A percentile compares a stretch with the other conserved stretches of the same genome.
Conservation (phyloP, 495 filamentous ascomycete genomes). For the Geoglossum glabrum region DNA sequence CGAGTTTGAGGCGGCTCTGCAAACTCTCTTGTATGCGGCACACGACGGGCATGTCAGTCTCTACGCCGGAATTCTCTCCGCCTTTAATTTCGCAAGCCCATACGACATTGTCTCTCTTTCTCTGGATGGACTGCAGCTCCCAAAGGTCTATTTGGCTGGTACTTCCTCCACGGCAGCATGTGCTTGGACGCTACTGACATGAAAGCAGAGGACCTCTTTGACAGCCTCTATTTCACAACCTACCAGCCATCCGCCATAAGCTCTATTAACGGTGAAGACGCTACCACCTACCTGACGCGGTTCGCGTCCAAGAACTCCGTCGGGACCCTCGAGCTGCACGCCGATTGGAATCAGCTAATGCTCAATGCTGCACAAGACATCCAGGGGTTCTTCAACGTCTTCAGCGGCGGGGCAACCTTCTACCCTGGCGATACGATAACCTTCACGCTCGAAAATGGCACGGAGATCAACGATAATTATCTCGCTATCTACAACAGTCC, state of each 20-base stretch:
- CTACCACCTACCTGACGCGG: conserved; percentile 20
- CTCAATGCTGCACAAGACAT: conserved; percentile 23
- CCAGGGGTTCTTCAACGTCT: conserved; percentile 18
- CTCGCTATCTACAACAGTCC: conserved; percentile 20
- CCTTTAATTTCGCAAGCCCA: conserved; percentile 27
- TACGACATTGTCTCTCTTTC: conserved; percentile 27
- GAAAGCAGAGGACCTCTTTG: not conserved
- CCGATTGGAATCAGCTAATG: conserved; percentile 33
- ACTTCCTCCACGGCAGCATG: not conserved
- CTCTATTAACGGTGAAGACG: conserved; percentile 25
- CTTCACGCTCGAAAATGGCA: conserved; percentile 23
- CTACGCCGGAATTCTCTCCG: conserved; percentile 20
- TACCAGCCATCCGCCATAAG: conserved; percentile 21
- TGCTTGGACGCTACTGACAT: not conserved
- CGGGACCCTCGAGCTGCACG: conserved; percentile 26
- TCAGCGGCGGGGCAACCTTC: conserved; percentile 22
- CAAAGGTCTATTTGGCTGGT: conserved; percentile 25
- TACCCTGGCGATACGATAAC: conserved; percentile 27
- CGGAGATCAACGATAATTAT: conserved; percentile 14
- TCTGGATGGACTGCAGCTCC: conserved; percentile 25
- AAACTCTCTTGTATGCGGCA: conserved; percentile 19
- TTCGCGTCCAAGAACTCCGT: conserved; percentile 21
- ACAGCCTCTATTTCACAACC: conserved; percentile 2
- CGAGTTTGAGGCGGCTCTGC: conserved; percentile 29
- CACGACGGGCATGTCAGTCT: conserved; percentile 27